A percentile compares a stretch with the other conserved stretches of the same genome.
These are phyloP conservation scores for Lagerstroemia speciosa DNA, from an alignment of 345 rosid genomes.

Conservation along the genomic window DNA sequence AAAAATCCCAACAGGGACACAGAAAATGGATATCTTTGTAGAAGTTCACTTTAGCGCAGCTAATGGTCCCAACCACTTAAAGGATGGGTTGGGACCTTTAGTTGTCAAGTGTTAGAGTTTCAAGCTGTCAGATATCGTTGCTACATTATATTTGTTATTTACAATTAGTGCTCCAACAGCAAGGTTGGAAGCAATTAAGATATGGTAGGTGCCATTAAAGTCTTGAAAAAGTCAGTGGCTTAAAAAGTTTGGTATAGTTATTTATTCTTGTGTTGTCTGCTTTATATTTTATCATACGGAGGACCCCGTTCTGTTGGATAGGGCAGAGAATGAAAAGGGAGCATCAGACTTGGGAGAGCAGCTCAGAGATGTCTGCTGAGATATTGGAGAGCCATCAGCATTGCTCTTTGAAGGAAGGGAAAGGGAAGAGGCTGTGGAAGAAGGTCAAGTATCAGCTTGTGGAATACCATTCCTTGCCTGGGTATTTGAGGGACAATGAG, in stretches of 20 bases:
- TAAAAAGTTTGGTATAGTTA: not conserved
- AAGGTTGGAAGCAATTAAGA: not conserved
- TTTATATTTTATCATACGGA: not conserved
- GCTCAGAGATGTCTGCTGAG: conserved; percentile 25
- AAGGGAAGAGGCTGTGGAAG: conserved; percentile 79
- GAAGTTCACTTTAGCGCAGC: not conserved
- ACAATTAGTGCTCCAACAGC: not conserved
- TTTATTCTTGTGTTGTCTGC: not conserved
- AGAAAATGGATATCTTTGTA: not conserved
- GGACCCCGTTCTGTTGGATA: not conserved
- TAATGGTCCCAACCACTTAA: not conserved
- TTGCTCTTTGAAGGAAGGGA: conserved; percentile 34
- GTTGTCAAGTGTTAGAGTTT: not conserved
- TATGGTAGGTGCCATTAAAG: conserved; percentile 1
- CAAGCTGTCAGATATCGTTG: not conserved
- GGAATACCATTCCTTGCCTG: conserved; percentile 80
- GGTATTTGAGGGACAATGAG: conserved; percentile 78
- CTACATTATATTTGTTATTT: not conserved
- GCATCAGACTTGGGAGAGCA: conserved; percentile 17
- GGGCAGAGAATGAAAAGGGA: conserved; percentile 29
- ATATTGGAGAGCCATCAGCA: conserved; percentile 28
- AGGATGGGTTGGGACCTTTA: not conserved
- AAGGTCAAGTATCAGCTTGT: conserved; percentile 87
- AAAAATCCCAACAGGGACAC: not conserved
- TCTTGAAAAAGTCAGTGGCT: not conserved